Conservation (phyloP, 1,139 yeast species). For the Nakaseomyces sp. region DNA sequence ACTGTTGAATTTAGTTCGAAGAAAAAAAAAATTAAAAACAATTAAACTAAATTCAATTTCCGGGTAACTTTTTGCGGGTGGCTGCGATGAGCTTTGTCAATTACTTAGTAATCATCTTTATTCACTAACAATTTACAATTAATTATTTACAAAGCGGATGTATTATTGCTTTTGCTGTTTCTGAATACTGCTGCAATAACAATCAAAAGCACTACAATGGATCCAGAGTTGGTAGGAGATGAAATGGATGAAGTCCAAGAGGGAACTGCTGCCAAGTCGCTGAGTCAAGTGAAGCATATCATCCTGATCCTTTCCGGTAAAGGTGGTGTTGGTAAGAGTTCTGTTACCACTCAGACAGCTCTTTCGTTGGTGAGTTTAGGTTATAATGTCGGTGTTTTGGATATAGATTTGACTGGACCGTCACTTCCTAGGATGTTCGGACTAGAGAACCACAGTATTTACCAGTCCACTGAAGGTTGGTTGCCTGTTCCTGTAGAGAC, state of each 20-base stretch:
- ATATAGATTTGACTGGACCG: constrained; percentile 94
- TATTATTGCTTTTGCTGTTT: too few species aligned
- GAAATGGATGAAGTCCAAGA: not conserved
- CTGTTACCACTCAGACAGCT: constrained; percentile 90
- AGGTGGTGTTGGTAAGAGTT: constrained; percentile 98
- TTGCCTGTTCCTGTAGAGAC: constrained; percentile 55
- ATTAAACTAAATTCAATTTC: too few species aligned
- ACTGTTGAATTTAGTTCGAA: too few species aligned
- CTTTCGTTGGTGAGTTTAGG: constrained; percentile 64
- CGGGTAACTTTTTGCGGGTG: too few species aligned
- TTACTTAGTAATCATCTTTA: not conserved
- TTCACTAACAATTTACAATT: too few species aligned
- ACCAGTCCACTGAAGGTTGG: constrained; percentile 83
- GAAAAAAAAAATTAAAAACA: too few species aligned
- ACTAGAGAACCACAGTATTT: constrained; percentile 68
- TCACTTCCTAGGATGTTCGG: constrained; percentile 96
- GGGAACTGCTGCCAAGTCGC: constrained; percentile 40
- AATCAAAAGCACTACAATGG: not conserved
- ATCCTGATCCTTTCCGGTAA: constrained; percentile 80
- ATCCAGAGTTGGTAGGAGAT: not conserved
- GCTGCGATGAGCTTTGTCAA: not conserved
- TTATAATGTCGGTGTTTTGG: constrained; percentile 80
- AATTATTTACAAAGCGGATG: too few species aligned
- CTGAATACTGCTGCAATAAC: too few species aligned
- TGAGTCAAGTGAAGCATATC: constrained; percentile 63